Evolutionary conservation across 2,329 filamentous ascomycete genomes (phyloP).

Genomic region (Fusarium chlamydosporum): DNA sequence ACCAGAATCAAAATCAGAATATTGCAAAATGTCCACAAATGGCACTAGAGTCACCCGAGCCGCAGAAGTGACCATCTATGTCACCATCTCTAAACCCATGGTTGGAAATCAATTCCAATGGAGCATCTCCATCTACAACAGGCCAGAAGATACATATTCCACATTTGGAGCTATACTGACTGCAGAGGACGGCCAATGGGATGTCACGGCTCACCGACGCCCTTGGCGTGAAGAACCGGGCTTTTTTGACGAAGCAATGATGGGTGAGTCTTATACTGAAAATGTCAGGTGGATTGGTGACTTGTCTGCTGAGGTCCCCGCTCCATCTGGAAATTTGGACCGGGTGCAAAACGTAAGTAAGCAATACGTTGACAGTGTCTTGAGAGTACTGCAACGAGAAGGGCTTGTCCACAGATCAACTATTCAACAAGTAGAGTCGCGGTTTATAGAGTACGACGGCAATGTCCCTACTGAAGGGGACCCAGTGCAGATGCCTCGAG

Average conservation of each 20-base stretch:
- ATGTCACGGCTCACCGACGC: too few relatives aligned
- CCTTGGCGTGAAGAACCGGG: neutral
- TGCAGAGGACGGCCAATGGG: too few relatives aligned
- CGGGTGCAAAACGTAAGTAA: neutral
- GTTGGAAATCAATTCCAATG: neutral
- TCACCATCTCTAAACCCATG: neutral
- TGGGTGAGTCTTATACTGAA: neutral
- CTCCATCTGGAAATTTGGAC: neutral
- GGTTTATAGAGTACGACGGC: neutral
- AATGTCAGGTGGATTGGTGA: too few relatives aligned
- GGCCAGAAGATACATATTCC: too few relatives aligned
- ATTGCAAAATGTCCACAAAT: neutral
- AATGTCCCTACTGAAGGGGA: neutral
- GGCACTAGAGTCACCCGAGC: neutral
- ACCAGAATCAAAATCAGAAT: neutral
- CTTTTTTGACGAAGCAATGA: neutral
- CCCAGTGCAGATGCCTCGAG: neutral
- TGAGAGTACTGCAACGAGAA: neutral
- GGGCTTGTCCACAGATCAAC: neutral
- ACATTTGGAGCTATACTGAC: neutral
- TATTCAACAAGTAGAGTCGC: rapidly evolving
- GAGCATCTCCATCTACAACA: neutral
- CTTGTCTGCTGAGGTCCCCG: neutral
- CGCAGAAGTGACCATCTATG: neutral
- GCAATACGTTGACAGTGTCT: neutral